Evolutionary conservation across 1,284 basidiomycete species (phyloP), one percentile per base, ranked within the genome.

Genomic region (Neonothopanus nambi): DNA sequence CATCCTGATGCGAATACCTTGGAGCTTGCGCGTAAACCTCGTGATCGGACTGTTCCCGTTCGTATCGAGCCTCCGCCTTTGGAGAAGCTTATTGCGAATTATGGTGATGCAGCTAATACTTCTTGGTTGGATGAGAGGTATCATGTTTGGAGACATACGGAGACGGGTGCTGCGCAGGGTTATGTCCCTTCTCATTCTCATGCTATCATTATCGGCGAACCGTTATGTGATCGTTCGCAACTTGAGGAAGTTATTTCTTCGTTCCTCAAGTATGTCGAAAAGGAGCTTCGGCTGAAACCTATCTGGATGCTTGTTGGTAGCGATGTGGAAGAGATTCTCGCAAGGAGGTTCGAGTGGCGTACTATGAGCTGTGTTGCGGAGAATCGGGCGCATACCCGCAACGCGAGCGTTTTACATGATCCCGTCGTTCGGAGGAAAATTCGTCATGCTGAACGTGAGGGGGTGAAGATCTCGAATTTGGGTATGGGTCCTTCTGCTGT

Each of bases 281-380:
- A 48, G 9, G 21, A 48, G 23, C 24, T 21, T 3, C 26, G 30
- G 0, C 26, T 52, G 0, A 73, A 71, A 57, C 74, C 75, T 3
- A 66, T 84, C 47, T 84, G 80, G 78, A 72, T 76, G 58, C 75
- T 78, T 64, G 69, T 78, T 17, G 71, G 73, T 59, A 67, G 70
- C 45, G 64, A 68, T 35, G 71, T 75, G 12, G 79, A 82, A 61
- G 64, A 69, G 52, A 69, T 78, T 40, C 71, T 84, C 30, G 76
- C 75, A 1, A 68, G 74, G 17, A 64, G 72, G 36, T 70, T 74
- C 46, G 73, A 74, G 12, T 84, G 81, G 81, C 71, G 74, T 46
- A 71, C 75, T 18, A 65, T 84, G 44, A 71, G 75, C 43, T 78
- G 76, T 42, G 71, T 77, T 13, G 78, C 78, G 8, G 81, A 84